Base-by-base conservation (phyloP, 257 asterid genomes). In the Solanum stenotomum region DNA sequence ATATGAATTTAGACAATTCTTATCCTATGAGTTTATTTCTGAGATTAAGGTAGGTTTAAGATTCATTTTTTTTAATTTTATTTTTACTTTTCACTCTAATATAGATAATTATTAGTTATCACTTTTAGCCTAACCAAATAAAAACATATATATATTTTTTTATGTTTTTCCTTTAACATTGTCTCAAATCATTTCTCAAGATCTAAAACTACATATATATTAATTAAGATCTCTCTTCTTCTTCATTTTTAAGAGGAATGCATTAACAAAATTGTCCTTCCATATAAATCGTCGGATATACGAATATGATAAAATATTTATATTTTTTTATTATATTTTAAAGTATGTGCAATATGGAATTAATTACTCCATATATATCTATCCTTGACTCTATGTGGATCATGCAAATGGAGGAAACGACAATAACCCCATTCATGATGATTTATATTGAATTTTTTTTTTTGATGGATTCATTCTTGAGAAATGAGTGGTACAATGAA, bases 191-290 rank as follows among this genome's bases (percentile, higher is more conserved):
- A 59, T 59, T 22, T 22, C 0, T 22, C 1, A 59, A 22, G 0
- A 59, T 22, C 2, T 8, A 59, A 59, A 3, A 59, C 2, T 20
- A 59, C 5, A 0, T 22, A 61, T 0, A 8, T 0, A 61, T 23
- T 0, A 23, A 23, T 18, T 52, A 52, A 18, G 63, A 52, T 18
- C n/a, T 18, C 63, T 18, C n/a, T 52, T 6, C 23, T 52, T 6
- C 63, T 52, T 18, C 63, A 52, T 52, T 0, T 4, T 18, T 0
- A 52, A 52, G 63, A 52, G 6, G 6, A 46, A 46, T 4, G 0
- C 20, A 14, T 0, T 1, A 40, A 52, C 4, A 52, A 52, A 56
- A 56, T 0, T 56, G n/a, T 0, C 0, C 1, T 56, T 18, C 0
- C 65, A 18, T 56, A 56, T 6, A 18, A 10, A 18, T 56, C n/a